phyloP scores from a whole-genome alignment of 2,329 filamentous ascomycete species.

The Nothopassalora personata region DNA sequence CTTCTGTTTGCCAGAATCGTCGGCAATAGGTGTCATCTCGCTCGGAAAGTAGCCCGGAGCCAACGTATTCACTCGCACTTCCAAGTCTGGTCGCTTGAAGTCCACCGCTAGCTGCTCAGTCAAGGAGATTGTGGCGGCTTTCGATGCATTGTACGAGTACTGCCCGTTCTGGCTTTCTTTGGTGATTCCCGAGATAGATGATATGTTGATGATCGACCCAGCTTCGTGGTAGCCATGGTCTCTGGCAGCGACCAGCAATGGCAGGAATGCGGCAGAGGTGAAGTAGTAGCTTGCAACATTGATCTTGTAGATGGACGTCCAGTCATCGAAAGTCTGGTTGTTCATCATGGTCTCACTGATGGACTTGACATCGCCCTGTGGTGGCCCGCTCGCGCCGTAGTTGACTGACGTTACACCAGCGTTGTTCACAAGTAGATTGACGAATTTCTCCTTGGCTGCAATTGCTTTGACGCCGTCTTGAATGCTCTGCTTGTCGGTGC shows the following conservation, averaged over 20 bases:
- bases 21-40: conserved; percentile 52
- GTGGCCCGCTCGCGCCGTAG: conserved; percentile 23
- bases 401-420: conserved; percentile 27
- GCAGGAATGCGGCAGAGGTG: conserved; percentile 43
- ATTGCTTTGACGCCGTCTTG: conserved; percentile 23
- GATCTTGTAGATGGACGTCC: conserved; percentile 41
- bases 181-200: conserved; percentile 41
- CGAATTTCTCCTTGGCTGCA: conserved; percentile 26
- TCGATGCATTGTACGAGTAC: conserved; percentile 46
- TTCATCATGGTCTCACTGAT: conserved; percentile 52
- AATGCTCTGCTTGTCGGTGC: conserved; percentile 30
- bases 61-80: conserved; percentile 53
- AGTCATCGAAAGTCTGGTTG: conserved; percentile 37
- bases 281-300: conserved; percentile 44
- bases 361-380: conserved; percentile 41
- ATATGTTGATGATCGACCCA: conserved; percentile 43
- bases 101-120: conserved; percentile 53
- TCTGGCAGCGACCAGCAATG: conserved; percentile 39
- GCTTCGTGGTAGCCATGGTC: conserved; percentile 39
- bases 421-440: conserved; percentile 33
- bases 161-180: conserved; percentile 42
- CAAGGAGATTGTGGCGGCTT: conserved; percentile 49
- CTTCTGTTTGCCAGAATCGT: conserved; percentile 49
- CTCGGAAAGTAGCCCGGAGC: conserved; percentile 54
- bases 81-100: conserved; percentile 45